Evolutionary conservation across 2,329 filamentous ascomycete genomes (phyloP).

Genomic region (Fusarium penzigii): DNA sequence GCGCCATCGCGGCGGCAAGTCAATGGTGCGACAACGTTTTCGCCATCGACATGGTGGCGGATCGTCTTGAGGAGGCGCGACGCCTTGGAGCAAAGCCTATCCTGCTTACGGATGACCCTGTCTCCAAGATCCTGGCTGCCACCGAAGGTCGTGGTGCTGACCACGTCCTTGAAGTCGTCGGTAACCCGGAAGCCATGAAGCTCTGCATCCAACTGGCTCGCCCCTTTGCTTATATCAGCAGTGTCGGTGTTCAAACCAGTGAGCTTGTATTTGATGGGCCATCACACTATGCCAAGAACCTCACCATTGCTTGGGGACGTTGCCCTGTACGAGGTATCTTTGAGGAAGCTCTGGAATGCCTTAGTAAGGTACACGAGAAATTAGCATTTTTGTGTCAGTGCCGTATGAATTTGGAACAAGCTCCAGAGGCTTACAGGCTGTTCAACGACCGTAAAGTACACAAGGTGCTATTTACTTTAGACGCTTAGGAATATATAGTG

Average conservation of each 20-base stretch:
- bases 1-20: slow-evolving; percentile 12
- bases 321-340: slow-evolving; percentile 61
- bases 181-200: slow-evolving; percentile 63
- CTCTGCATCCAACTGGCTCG: slow-evolving; percentile 65
- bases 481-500: too few species aligned
- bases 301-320: slow-evolving; percentile 68
- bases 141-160: slow-evolving; percentile 82
- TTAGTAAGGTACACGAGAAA: slow-evolving; percentile 6
- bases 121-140: slow-evolving; percentile 67
- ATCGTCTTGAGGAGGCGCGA: slow-evolving; percentile 3
- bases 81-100: slow-evolving; percentile 48
- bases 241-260: slow-evolving; percentile 70
- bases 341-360: neutral
- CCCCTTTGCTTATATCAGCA: slow-evolving; percentile 68
- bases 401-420: slow-evolving; percentile 8
- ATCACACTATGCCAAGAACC: slow-evolving; percentile 64
- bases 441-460: slow-evolving; percentile 8
- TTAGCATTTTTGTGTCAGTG: slow-evolving; percentile 6
- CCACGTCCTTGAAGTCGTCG: slow-evolving; percentile 74
- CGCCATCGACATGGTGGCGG: slow-evolving; percentile 13
- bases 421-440: slow-evolving; percentile 6
- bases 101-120: slow-evolving; percentile 65
- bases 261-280: slow-evolving; percentile 64
- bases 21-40: slow-evolving; percentile 9
- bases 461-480: slow-evolving; percentile 2